Evolutionary conservation across 2,329 filamentous ascomycete genomes (phyloP), one percentile per base, ranked within the genome.

Genomic region (Ascochyta lentis): DNA sequence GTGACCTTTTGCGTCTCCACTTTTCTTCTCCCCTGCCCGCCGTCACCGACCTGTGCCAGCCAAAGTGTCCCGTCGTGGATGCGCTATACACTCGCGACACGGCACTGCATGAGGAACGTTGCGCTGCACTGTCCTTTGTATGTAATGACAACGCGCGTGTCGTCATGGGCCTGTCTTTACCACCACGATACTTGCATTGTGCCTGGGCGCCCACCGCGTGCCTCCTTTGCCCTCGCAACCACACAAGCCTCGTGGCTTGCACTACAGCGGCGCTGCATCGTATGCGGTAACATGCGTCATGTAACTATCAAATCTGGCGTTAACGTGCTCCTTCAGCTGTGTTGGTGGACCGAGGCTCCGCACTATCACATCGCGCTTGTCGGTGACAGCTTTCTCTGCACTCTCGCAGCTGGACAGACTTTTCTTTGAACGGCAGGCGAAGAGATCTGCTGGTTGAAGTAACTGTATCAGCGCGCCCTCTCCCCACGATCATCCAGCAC

Each of bases 1-100:
- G 46, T 40, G 35, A 46, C 41, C 46, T 41, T 35, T 53, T 13
- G 19, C 16, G 41, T 42, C 46, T 29, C 53, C 52, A 39, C 42
- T 56, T 55, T 55, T 46, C 47, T 42, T 3, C 19, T 19, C 19
- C 19, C 47, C 51, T 49, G 44, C 19, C 48, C 22, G 39, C 37
- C 22, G 3, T 39, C 13, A 23, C 19, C 37, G 22, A n/a, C n/a
- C 37, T 5, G 15, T 22, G 37, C 50, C 24, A 26, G 38, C 44
- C 40, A 22, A n/a, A 22, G 35, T 49, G 33, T 47, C 22, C 44
- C 34, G 34, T 19, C n/a, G 27, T 16, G 27, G 43, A 38, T 37
- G 33, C 44, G 37, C 48, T 33, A 38, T 16, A 22, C 40, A 22
- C 38, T 55, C 35, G 46, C 41, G 27, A 49, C 52, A 39, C 15